Evolutionary conservation across 2,329 filamentous ascomycete genomes (phyloP).

Genomic region (Stemphylium lycopersici): DNA sequence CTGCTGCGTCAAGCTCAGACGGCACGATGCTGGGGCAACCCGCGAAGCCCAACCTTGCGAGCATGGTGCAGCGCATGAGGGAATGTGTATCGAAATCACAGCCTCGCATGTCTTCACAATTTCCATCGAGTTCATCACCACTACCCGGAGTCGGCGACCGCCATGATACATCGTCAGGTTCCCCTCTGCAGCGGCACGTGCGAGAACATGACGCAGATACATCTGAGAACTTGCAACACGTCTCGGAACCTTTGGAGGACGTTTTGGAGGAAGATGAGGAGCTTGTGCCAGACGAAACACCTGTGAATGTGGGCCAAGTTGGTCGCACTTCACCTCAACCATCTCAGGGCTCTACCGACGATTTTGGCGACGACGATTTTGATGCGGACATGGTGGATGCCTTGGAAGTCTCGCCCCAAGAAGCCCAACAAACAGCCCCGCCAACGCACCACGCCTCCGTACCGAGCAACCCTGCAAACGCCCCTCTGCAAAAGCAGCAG

Average conservation of each 20-base stretch:
- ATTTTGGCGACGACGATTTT: slow-evolving; percentile 45
- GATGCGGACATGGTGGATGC: slow-evolving; percentile 44
- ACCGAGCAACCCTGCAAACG: slow-evolving; percentile 16
- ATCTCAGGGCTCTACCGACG: slow-evolving; percentile 39
- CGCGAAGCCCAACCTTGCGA: slow-evolving; percentile 37
- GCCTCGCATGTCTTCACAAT: slow-evolving; percentile 26
- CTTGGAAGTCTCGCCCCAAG: slow-evolving; percentile 30
- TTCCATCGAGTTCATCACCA: slow-evolving; percentile 57
- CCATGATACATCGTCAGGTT: slow-evolving; percentile 26
- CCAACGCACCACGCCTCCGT: slow-evolving; percentile 9
- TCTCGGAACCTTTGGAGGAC: slow-evolving; percentile 5
- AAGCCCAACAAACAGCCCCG: slow-evolving; percentile 6
- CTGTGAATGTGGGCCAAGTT: neutral
- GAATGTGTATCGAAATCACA: slow-evolving; percentile 49
- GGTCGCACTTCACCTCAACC: slow-evolving; percentile 6
- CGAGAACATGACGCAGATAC: slow-evolving; percentile 19
- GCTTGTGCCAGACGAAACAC: slow-evolving; percentile 8
- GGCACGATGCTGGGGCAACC: slow-evolving; percentile 33
- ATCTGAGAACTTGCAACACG: slow-evolving; percentile 13
- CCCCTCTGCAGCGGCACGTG: slow-evolving; percentile 40
- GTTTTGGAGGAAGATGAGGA: slow-evolving; percentile 11
- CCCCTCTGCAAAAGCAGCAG: neutral
- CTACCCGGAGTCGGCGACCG: slow-evolving; percentile 46
- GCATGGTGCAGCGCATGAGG: slow-evolving; percentile 53
- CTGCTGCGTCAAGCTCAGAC: slow-evolving; percentile 41